Conservation (phyloP, 1,139 yeast species). For the Arxiozyma telluris region DNA sequence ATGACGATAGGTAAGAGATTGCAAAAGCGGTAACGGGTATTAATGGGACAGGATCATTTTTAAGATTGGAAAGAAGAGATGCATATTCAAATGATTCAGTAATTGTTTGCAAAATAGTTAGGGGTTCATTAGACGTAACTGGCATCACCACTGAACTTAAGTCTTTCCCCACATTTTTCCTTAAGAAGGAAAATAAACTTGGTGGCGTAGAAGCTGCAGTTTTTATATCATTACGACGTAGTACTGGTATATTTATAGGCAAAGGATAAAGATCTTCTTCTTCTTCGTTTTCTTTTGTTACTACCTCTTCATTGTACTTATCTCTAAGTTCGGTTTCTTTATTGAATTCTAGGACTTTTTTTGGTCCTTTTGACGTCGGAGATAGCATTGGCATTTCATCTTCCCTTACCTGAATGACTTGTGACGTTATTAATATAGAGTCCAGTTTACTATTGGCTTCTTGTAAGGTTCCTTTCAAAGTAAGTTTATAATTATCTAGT, state of each 20-base stretch:
- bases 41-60: slow-evolving; percentile 42
- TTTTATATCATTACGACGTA: slow-evolving; percentile 54
- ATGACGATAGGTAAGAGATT: slow-evolving; percentile 58
- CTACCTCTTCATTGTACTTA: neutral
- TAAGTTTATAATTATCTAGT: neutral
- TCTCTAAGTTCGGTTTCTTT: neutral
- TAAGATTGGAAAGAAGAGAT: slow-evolving; percentile 54
- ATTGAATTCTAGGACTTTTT: neutral
- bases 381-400: neutral
- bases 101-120: slow-evolving; percentile 68
- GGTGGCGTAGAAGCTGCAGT: slow-evolving; percentile 66
- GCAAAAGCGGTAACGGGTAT: slow-evolving; percentile 73
- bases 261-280: slow-evolving; percentile 50
- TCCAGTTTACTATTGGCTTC: neutral
- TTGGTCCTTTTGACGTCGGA: neutral
- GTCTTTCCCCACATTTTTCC: slow-evolving; percentile 91
- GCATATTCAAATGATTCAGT: slow-evolving; percentile 76
- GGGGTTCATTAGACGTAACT: slow-evolving; percentile 85
- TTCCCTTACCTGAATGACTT: neutral
- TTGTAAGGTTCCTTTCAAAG: neutral
- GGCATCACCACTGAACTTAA: slow-evolving; percentile 86
- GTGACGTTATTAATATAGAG: neutral
- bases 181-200: slow-evolving; percentile 63
- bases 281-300: slow-evolving; percentile 7
- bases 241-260: slow-evolving; percentile 38